phyloP scores from a whole-genome alignment of 805 yeast genomes.

The Helenozyma rhizophorensis region DNA sequence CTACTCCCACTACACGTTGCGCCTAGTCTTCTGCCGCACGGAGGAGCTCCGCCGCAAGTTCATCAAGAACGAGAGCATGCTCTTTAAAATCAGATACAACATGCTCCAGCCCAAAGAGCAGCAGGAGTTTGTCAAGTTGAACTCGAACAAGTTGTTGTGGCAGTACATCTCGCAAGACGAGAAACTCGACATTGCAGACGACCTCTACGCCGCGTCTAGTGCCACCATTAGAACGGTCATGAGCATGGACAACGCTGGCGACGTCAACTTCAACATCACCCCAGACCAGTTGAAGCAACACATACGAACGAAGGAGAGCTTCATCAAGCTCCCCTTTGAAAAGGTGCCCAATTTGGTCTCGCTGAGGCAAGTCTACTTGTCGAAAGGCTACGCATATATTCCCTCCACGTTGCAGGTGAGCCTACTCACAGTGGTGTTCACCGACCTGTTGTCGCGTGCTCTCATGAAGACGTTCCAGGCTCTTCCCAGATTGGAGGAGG shows the following conservation, averaged over 20 bases:
- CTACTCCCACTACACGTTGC: constrained; percentile 82
- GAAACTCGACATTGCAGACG: constrained; percentile 42
- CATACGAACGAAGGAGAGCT: constrained; percentile 52
- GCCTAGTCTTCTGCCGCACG: constrained; percentile 85
- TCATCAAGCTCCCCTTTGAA: constrained; percentile 85
- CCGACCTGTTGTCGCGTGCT: constrained; percentile 44
- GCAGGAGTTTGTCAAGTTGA: constrained; percentile 56
- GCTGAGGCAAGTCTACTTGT: constrained; percentile 62
- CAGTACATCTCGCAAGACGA: constrained; percentile 63
- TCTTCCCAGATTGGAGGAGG: constrained; percentile 84
- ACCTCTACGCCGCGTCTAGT: constrained; percentile 54
- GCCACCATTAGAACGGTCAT: constrained; percentile 35
- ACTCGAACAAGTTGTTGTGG: constrained; percentile 63
- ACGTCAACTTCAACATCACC: constrained; percentile 23
- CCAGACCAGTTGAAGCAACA: constrained; percentile 52
- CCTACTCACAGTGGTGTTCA: constrained; percentile 65
- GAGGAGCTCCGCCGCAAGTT: constrained; percentile 81
- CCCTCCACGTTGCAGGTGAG: constrained; percentile 78
- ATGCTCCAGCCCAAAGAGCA: constrained; percentile 64
- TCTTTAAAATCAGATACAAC: constrained; percentile 72
- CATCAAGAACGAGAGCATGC: constrained; percentile 64
- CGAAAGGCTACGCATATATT: constrained; percentile 73
- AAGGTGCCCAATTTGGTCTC: constrained; percentile 74
- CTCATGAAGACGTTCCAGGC: constrained; percentile 69
- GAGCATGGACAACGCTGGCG: constrained; percentile 25